These are phyloP conservation scores for Solanum microdontum DNA, from an alignment of 257 asterid species.

Conservation along the genomic window DNA sequence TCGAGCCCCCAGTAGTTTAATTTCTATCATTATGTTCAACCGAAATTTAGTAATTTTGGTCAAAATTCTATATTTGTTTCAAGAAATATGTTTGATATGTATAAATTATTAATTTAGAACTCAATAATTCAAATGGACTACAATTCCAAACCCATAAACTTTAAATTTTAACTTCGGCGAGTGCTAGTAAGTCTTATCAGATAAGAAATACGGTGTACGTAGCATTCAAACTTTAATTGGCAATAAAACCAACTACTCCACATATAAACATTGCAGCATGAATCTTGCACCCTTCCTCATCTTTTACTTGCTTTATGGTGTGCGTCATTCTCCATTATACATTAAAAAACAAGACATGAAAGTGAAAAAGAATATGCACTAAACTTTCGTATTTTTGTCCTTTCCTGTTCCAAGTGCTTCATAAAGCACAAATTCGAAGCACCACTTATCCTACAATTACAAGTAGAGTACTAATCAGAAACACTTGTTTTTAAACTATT, in stretches of 20 bases:
- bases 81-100: not conserved
- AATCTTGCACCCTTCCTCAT: not conserved
- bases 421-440: not conserved
- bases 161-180: not conserved
- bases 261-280: not conserved
- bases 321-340: not conserved
- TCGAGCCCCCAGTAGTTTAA: not conserved
- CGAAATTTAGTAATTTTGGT: not conserved
- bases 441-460: not conserved
- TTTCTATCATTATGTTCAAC: not conserved
- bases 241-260: not conserved
- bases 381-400: not conserved
- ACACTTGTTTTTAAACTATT: not conserved
- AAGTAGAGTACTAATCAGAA: not conserved
- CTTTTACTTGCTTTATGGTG: not conserved
- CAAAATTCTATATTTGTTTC: not conserved
- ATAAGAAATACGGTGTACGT: not conserved
- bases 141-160: not conserved
- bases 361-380: not conserved
- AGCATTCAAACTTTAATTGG: not conserved
- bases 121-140: not conserved
- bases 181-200: not conserved
- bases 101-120: not conserved
- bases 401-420: not conserved
- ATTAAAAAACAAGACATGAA: not conserved